A percentile compares a stretch with the other conserved stretches of the same genome.
Conservation (phyloP, 2,329 filamentous ascomycete species). For the Botrytis sinoallii region DNA sequence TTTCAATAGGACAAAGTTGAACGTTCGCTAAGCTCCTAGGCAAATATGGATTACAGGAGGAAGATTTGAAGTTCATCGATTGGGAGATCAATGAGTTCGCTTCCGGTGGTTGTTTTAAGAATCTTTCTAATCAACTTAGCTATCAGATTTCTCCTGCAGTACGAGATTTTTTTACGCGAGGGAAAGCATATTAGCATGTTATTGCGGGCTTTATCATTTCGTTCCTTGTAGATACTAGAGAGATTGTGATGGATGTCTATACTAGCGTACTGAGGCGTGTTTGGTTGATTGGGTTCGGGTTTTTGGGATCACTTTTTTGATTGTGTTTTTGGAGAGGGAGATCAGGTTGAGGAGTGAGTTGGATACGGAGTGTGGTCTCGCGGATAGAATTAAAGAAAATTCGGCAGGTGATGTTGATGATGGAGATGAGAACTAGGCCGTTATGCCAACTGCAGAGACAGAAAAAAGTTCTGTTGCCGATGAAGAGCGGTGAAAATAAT, state of each 20-base stretch:
- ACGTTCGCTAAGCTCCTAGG: too few relatives aligned
- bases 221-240: background rate
- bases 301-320: background rate
- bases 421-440: background rate
- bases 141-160: too few relatives aligned
- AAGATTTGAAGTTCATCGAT: too few relatives aligned
- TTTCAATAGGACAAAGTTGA: too few relatives aligned
- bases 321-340: background rate
- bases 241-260: background rate
- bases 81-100: too few relatives aligned
- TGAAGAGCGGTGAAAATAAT: background rate
- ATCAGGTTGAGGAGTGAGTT: background rate
- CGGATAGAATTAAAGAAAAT: accelerated
- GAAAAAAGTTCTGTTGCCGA: background rate
- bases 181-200: too few relatives aligned
- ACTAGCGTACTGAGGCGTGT: background rate
- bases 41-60: too few relatives aligned
- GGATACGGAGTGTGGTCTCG: accelerated
- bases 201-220: too few relatives aligned
- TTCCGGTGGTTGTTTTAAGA: too few relatives aligned
- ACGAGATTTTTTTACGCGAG: too few relatives aligned
- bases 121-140: too few relatives aligned
- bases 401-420: background rate
- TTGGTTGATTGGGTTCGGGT: background rate
- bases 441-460: background rate